Evolutionary conservation across 805 yeast species (phyloP).

Genomic region (Metschnikowia cerradonensis): DNA sequence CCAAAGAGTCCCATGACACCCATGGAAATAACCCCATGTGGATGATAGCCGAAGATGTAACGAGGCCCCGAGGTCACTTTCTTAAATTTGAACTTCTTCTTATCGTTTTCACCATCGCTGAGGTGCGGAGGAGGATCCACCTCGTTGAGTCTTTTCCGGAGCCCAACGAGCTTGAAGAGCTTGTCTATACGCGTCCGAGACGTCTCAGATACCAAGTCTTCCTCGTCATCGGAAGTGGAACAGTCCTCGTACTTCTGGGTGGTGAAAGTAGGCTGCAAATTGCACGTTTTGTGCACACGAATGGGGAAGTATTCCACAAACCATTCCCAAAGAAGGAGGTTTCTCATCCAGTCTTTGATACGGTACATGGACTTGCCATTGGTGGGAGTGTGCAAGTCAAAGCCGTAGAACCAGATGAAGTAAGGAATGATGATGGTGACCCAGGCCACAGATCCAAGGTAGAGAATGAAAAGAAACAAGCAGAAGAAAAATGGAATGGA

Average conservation of each 20-base stretch:
- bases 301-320: constrained; percentile 83
- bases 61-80: constrained; percentile 55
- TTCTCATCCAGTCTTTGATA: constrained; percentile 53
- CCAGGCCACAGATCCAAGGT: constrained; percentile 63
- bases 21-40: constrained; percentile 92
- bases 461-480: constrained; percentile 47
- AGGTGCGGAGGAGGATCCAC: constrained; percentile 17
- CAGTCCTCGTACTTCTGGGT: constrained; percentile 26
- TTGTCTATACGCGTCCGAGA: constrained; percentile 34
- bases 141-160: constrained; percentile 36
- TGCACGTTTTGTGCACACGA: constrained; percentile 58
- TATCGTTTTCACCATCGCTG: background rate
- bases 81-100: constrained; percentile 16
- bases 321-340: constrained; percentile 58
- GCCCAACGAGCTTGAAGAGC: constrained; percentile 33
- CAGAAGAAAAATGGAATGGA: constrained; percentile 58
- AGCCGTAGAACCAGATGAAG: constrained; percentile 46
- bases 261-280: constrained; percentile 70
- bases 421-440: constrained; percentile 59
- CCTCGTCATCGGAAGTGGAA: constrained; percentile 32
- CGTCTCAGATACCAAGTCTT: constrained; percentile 38
- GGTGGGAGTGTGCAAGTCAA: constrained; percentile 65
- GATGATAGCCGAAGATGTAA: constrained; percentile 90
- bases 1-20: constrained; percentile 84
- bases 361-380: constrained; percentile 67